Conservation (phyloP, 2,329 filamentous ascomycete species). For the Pleoardoris graminearum region DNA sequence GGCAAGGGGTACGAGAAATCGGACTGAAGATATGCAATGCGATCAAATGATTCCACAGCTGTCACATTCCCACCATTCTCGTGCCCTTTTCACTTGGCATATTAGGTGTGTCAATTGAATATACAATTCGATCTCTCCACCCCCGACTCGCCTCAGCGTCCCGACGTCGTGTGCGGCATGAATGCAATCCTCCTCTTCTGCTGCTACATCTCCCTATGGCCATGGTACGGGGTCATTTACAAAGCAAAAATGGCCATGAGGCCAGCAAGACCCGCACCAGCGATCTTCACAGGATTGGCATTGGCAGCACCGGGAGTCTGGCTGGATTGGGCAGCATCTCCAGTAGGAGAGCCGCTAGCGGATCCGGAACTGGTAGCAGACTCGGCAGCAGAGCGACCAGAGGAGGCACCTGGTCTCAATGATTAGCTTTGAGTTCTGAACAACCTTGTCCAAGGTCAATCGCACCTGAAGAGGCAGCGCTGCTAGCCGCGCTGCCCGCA, state of each 20-base stretch:
- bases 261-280: slow-evolving; percentile 42
- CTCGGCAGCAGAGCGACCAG: slow-evolving; percentile 12
- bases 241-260: slow-evolving; percentile 45
- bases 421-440: slow-evolving; percentile 14
- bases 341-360: slow-evolving; percentile 30
- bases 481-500: slow-evolving; percentile 19
- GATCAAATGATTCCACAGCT: neutral
- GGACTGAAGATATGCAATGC: neutral
- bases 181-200: neutral
- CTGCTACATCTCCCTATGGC: neutral
- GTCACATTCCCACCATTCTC: neutral
- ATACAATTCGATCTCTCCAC: slow-evolving; percentile 9
- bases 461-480: slow-evolving; percentile 19
- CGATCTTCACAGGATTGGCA: slow-evolving; percentile 33
- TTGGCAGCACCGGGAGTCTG: slow-evolving; percentile 35
- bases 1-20: too few species aligned
- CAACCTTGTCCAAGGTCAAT: neutral
- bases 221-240: slow-evolving; percentile 19
- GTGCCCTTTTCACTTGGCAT: neutral
- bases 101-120: slow-evolving; percentile 7
- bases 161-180: slow-evolving; percentile 5
- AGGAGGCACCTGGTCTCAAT: slow-evolving; percentile 12
- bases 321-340: slow-evolving; percentile 21
- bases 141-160: slow-evolving; percentile 13
- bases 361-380: slow-evolving; percentile 25